Evolutionary conservation across 2,329 filamentous ascomycete species (phyloP), one percentile per base, ranked within the genome.

Genomic region (Acrocalymma vagum): DNA sequence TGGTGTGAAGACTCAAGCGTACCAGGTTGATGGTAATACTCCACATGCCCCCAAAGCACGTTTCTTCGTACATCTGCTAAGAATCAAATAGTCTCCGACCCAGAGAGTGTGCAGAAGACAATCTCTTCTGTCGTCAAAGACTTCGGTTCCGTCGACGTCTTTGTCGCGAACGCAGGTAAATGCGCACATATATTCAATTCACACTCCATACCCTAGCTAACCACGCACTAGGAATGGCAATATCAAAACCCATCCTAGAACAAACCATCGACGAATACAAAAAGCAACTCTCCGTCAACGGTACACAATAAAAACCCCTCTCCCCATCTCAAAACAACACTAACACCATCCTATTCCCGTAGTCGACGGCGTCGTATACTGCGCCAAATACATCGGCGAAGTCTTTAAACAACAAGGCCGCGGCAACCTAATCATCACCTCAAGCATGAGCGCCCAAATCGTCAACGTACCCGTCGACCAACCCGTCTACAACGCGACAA

Each of bases 401-500:
- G 56, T 72, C 1, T 76, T 74, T 65, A 71, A 72, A 44, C 53
- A 57, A 17, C 72, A 75, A 32, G 70, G 71, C 3, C 72, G 66
- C 10, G 84, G 83, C 20, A 81, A 77, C 48, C 76, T 86, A 55
- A 79, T 87, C 65, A 82, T 86, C 58, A 87, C 84, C 2, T 76
- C 82, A 3, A 79, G 74, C 38, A 86, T 93, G 84, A 87, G 84
- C 23, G 88, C 87, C 42, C 82, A 83, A 68, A 84, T 92, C 51
- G 88, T 91, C 76, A 92, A 93, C 78, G 90, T 87, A 71, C 88
- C 83, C 3, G 80, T 85, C 54, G 82, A 85, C 62, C 83, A 86
- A 38, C 55, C 59, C 1, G 64, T 65, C 8, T 68, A 66, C 51
- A 68, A 69, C 40, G 63, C 57, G 18, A 55, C 82, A 44, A 86